These are phyloP conservation scores for Torulaspora delbrueckii DNA, from an alignment of 805 yeast genomes.

Conservation along the genomic window DNA sequence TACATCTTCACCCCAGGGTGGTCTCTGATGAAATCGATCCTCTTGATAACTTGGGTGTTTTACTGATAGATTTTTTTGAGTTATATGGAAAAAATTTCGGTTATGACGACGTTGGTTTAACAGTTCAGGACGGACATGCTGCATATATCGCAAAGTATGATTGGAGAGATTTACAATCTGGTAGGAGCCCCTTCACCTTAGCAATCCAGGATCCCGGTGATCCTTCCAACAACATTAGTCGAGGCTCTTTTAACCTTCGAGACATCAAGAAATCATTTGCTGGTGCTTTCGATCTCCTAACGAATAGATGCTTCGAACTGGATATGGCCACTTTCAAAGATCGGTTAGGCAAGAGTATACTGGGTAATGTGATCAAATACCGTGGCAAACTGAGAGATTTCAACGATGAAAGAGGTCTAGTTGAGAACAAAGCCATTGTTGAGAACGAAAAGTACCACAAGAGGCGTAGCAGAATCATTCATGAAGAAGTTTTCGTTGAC, in stretches of 20 bases:
- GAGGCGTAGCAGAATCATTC: conserved; percentile 23
- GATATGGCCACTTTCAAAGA: conserved; percentile 59
- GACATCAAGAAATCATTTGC: conserved; percentile 80
- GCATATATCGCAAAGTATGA: conserved; percentile 54
- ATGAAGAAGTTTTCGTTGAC: conserved; percentile 20
- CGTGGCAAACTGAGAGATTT: conserved; percentile 73
- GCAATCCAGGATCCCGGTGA: conserved; percentile 91
- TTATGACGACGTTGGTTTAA: conserved; percentile 70
- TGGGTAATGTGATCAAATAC: conserved; percentile 74
- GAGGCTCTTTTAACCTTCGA: conserved; percentile 76
- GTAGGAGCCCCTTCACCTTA: conserved; percentile 50
- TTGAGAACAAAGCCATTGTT: conserved; percentile 52
- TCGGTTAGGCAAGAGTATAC: conserved; percentile 64
- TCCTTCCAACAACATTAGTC: conserved; percentile 68
- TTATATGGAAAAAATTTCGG: conserved; percentile 87
- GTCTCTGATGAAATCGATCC: conserved; percentile 62
- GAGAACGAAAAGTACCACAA: conserved; percentile 32
- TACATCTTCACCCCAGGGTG: conserved; percentile 73
- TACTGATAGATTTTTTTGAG: conserved; percentile 88
- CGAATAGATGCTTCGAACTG: conserved; percentile 69
- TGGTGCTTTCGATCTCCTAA: conserved; percentile 77
- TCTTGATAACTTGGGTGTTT: conserved; percentile 72
- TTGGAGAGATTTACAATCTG: conserved; percentile 42
- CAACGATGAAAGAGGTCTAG: conserved; percentile 64
- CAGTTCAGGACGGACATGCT: conserved; percentile 52